Evolutionary conservation across 345 rosid genomes (phyloP).

Genomic region (Eutrema japonicum): DNA sequence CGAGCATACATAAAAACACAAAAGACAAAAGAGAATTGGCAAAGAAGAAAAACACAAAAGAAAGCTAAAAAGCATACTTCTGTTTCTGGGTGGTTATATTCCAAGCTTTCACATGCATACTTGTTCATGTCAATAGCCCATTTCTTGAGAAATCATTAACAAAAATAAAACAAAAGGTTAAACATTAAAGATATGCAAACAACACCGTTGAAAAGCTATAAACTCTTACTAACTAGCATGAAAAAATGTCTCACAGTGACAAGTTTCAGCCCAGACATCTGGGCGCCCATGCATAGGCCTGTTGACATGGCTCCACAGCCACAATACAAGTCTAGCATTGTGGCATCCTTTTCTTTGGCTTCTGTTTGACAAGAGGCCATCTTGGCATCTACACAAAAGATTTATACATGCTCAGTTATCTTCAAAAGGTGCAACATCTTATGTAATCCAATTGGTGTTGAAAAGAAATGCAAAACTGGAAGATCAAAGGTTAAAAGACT

Average conservation of each 20-base stretch:
- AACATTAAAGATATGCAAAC: conserved; percentile 2
- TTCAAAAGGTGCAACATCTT: background rate
- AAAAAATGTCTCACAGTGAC: conserved; percentile 53
- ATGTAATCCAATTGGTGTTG: background rate
- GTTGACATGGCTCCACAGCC: conserved; percentile 96
- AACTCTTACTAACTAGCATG: background rate
- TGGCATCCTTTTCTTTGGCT: conserved; percentile 36
- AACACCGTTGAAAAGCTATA: background rate
- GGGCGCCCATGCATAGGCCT: conserved; percentile 76
- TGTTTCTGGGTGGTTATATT: conserved; percentile 66
- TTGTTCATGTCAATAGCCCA: conserved; percentile 79
- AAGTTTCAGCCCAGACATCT: conserved; percentile 56
- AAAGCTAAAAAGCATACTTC: conserved; percentile 42
- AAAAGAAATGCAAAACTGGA: conserved; percentile 3
- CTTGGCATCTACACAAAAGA: background rate
- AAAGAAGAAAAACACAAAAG: background rate
- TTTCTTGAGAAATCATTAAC: conserved; percentile 45
- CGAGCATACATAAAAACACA: background rate
- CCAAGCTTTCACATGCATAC: conserved; percentile 62
- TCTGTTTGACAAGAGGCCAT: conserved; percentile 19
- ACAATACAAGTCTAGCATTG: conserved; percentile 70
- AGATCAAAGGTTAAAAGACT: background rate
- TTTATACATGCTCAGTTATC: background rate
- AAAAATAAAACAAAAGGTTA: background rate
- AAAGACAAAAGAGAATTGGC: background rate